Evolutionary conservation across 192 early-diverging fungal genomes (phyloP).

Genomic region (Backusella mclennaniae): DNA sequence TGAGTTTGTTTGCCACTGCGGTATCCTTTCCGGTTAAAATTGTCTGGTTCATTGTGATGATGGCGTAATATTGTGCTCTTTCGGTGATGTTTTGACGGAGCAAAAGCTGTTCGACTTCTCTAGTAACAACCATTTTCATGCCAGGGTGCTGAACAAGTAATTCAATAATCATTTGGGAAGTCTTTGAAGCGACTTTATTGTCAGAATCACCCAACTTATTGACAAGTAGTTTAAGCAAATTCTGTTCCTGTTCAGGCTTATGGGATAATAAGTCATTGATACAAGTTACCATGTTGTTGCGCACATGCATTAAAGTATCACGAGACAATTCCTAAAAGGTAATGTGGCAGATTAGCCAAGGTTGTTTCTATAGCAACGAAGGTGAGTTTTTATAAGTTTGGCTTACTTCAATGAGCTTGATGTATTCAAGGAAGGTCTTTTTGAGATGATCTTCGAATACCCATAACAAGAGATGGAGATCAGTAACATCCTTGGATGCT

Average conservation of each 20-base stretch:
- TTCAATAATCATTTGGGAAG: conserved; percentile 73
- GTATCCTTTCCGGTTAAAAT: conserved; percentile 75
- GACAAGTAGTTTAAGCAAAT: conserved; percentile 85
- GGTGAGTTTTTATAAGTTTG: neutral
- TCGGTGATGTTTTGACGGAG: conserved; percentile 70
- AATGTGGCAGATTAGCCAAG: neutral
- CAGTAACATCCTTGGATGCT: conserved; percentile 51
- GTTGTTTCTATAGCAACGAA: neutral
- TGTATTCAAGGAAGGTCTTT: conserved; percentile 86
- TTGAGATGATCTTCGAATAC: conserved; percentile 94
- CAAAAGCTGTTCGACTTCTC: conserved; percentile 85
- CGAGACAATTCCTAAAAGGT: conserved; percentile 65
- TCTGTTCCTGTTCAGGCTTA: conserved; percentile 97
- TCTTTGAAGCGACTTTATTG: conserved; percentile 83
- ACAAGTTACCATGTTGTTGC: conserved; percentile 75
- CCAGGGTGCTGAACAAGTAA: conserved; percentile 73
- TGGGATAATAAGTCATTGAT: conserved; percentile 74
- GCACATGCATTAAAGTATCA: conserved; percentile 84
- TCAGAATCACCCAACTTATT: conserved; percentile 96
- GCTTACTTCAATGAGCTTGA: conserved; percentile 82
- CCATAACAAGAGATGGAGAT: conserved; percentile 85
- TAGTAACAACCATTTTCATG: conserved; percentile 88
- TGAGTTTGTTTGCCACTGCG: conserved; percentile 76
- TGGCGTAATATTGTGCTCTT: conserved; percentile 88
- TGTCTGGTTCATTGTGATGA: conserved; percentile 91